These are phyloP conservation scores for Fusarium devonianum DNA, from an alignment of 2,329 filamentous ascomycete species.

Conservation along the genomic window DNA sequence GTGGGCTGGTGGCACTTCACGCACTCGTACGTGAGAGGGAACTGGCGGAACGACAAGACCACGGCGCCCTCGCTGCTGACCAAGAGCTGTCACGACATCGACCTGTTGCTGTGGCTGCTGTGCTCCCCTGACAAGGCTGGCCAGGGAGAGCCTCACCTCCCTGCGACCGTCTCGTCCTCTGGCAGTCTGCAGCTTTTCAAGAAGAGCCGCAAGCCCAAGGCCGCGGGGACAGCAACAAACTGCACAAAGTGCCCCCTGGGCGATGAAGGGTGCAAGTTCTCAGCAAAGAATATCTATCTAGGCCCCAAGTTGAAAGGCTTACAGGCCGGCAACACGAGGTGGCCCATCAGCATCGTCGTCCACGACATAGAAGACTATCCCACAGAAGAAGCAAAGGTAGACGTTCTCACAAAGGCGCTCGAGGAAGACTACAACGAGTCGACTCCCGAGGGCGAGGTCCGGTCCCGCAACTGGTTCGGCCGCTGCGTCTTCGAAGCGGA, in stretches of 20 bases:
- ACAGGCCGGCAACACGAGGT: constrained; percentile 70
- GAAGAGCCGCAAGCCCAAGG: constrained; percentile 74
- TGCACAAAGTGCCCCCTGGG: constrained; percentile 76
- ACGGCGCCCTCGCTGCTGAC: constrained; percentile 86
- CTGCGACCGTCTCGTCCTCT: constrained; percentile 75
- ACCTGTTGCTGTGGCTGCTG: constrained; percentile 89
- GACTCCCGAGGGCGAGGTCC: constrained; percentile 56
- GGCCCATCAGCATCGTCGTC: constrained; percentile 89
- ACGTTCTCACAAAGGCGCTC: constrained; percentile 53
- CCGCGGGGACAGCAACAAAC: constrained; percentile 81
- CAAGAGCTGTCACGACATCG: constrained; percentile 96
- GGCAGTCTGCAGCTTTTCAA: constrained; percentile 83
- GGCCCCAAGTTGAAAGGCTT: constrained; percentile 68
- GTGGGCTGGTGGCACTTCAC: constrained; percentile 97
- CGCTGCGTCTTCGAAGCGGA: constrained; percentile 94
- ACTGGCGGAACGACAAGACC: constrained; percentile 84
- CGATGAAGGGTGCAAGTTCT: constrained; percentile 81
- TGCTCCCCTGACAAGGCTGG: constrained; percentile 69
- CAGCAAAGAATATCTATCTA: constrained; percentile 82
- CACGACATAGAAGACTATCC: constrained; percentile 87
- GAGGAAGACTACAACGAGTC: constrained; percentile 61
- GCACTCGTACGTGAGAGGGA: constrained; percentile 89
- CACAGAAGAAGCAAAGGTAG: constrained; percentile 48
- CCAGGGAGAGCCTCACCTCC: constrained; percentile 69
- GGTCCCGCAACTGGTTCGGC: constrained; percentile 78